A percentile compares a stretch with the other conserved stretches of the same genome.
Evolutionary conservation across 371 early-diverging fungal genomes (phyloP).

Genomic region (Rhizopus delemar): DNA sequence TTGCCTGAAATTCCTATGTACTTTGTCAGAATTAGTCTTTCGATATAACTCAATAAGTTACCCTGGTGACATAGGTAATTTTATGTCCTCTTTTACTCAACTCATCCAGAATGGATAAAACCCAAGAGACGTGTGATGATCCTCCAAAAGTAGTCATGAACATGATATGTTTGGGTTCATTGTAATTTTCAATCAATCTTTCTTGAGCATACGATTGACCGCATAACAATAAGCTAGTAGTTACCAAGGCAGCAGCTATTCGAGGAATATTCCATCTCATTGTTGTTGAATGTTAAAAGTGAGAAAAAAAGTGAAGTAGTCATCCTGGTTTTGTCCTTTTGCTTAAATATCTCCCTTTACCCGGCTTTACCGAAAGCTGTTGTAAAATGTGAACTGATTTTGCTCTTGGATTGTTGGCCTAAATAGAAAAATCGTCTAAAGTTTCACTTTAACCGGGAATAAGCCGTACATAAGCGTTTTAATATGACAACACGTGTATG

Average conservation of each 20-base stretch:
- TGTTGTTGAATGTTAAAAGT: background rate
- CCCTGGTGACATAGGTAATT: constrained; percentile 11
- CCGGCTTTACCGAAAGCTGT: background rate
- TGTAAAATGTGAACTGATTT: no score
- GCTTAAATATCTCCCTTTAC: background rate
- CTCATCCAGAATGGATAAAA: constrained; percentile 17
- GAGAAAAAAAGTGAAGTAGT: background rate
- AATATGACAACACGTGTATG: no score
- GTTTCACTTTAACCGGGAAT: no score
- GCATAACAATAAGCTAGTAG: background rate
- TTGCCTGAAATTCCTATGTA: background rate
- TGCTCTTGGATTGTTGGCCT: no score
- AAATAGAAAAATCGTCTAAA: no score
- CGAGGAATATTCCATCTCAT: background rate
- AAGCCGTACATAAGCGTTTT: background rate
- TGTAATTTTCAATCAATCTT: background rate
- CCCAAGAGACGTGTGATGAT: constrained; percentile 23
- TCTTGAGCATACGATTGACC: background rate
- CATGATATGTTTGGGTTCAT: constrained; percentile 11
- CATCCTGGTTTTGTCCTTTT: background rate
- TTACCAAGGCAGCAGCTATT: background rate
- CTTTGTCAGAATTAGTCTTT: background rate
- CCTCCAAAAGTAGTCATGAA: constrained; percentile 18
- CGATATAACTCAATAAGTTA: background rate
- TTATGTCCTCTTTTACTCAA: constrained; percentile 14